Conservation (phyloP, 1,284 basidiomycete species). For the Cutaneotrichosporon arboriforme region DNA sequence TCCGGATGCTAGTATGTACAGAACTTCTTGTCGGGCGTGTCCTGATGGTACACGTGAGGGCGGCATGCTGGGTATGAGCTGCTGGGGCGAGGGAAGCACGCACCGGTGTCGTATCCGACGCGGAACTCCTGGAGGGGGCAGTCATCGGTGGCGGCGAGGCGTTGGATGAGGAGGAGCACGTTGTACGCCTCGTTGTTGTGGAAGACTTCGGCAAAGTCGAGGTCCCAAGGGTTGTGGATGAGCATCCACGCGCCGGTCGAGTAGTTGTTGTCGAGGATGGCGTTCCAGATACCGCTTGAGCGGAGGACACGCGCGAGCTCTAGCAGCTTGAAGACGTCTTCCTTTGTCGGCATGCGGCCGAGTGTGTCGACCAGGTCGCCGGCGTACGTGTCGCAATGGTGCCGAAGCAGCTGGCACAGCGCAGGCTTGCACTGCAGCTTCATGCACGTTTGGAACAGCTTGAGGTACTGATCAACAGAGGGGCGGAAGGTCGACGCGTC, state of each 20-base stretch:
- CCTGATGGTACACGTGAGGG: slow-evolving; percentile 2
- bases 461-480: background rate
- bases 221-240: background rate
- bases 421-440: background rate
- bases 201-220: background rate
- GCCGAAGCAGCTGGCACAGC: background rate
- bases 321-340: background rate
- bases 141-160: background rate
- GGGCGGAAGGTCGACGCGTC: background rate
- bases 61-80: background rate
- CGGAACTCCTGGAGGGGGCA: background rate
- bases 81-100: background rate
- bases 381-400: background rate
- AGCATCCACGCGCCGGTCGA: background rate
- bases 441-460: background rate
- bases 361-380: background rate
- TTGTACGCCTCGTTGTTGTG: background rate
- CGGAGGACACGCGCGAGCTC: background rate
- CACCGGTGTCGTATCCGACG: background rate
- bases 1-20: background rate
- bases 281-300: background rate
- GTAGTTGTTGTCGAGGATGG: background rate
- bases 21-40: background rate
- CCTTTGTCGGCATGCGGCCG: background rate
- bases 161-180: background rate